A percentile compares a stretch with the other conserved stretches of the same genome.
Evolutionary conservation across 1,284 basidiomycete species (phyloP).

Genomic region (Stygiomarasmius scandens): DNA sequence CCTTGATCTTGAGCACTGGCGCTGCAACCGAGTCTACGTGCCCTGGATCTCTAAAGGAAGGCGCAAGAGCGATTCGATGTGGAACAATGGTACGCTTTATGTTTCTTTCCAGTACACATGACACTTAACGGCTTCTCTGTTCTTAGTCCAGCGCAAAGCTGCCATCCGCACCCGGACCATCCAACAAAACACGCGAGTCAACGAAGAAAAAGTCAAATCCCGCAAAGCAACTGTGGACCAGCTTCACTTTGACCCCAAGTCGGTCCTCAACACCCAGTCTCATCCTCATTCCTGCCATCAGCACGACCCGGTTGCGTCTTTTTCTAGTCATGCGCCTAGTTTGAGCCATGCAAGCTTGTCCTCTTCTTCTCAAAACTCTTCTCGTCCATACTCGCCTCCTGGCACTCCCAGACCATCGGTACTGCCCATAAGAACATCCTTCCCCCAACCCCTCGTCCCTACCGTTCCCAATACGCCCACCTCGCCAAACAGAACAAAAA

Average conservation of each 20-base stretch:
- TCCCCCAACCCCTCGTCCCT: neutral
- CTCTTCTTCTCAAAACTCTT: slow-evolving; percentile 4
- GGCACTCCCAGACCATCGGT: neutral
- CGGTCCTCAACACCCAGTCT: slow-evolving; percentile 12
- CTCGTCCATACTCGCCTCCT: neutral
- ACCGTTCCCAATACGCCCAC: neutral
- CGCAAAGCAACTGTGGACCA: slow-evolving; percentile 26
- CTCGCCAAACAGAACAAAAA: neutral
- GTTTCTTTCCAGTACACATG: neutral
- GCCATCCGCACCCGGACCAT: slow-evolving; percentile 20
- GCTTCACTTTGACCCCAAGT: slow-evolving; percentile 7
- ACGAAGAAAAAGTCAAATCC: slow-evolving; percentile 18
- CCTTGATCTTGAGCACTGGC: slow-evolving; percentile 48
- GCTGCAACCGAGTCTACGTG: slow-evolving; percentile 48
- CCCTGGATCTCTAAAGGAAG: slow-evolving; percentile 49
- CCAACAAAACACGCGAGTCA: slow-evolving; percentile 25
- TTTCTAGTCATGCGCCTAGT: no score
- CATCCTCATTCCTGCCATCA: no score
- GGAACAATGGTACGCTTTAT: slow-evolving; percentile 37
- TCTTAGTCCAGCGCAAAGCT: neutral
- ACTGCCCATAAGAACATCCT: neutral
- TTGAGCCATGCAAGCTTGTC: no score
- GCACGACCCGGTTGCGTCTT: no score
- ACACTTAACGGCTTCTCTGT: neutral
- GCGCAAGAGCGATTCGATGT: slow-evolving; percentile 35